Base-by-base conservation (phyloP, 352 stramenopile species). In the Globisporangium paroecandrum region DNA sequence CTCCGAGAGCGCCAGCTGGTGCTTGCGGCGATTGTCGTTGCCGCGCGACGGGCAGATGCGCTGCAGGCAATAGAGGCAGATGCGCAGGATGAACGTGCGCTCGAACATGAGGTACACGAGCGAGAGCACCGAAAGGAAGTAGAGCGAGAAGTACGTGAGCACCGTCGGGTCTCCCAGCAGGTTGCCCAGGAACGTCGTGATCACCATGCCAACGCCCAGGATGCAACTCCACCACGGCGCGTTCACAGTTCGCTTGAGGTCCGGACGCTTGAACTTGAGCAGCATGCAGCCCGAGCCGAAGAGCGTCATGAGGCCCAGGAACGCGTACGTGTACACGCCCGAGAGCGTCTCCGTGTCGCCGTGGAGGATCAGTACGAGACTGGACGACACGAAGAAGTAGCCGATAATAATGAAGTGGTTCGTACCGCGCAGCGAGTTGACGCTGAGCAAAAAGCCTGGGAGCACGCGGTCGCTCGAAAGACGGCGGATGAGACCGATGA, bases 281-380 rank as follows among this genome's bases (percentile, higher is more conserved):
- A 98, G 69, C 82, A 98, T 97, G 74, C 91, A 98, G 60, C 94
- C 94, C 51, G 82, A 85, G 57, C 91, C 91, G 63, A 98, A 98
- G 58, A 98, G 88, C 57, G 81, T 97, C 93, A 98, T 98, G 49
- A 98, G 89, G 0, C 88, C 89, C 25, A 98, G 74, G 79, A 98
- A 98, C n/a, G 94, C 90, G 75, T 97, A 98, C 56, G 90, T 98
- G 82, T 98, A 98, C 27, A 98, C 95, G 27, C 94, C 93, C 59
- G 87, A 95, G 13, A 98, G 82, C 32, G 90, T 97, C 69, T 85
- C 92, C 7, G 97, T 95, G 73, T 98, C 88, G 41, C 92, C 91
- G 58, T 97, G 78, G 56, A 98, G 81, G 56, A 97, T 89, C 34
- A 97, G 56, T 68, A 97, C 90, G 64, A 98, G 79, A 53, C 88